Conservation (phyloP, 1,139 yeast genomes). For the Barnettozyma hawaiiensis region DNA sequence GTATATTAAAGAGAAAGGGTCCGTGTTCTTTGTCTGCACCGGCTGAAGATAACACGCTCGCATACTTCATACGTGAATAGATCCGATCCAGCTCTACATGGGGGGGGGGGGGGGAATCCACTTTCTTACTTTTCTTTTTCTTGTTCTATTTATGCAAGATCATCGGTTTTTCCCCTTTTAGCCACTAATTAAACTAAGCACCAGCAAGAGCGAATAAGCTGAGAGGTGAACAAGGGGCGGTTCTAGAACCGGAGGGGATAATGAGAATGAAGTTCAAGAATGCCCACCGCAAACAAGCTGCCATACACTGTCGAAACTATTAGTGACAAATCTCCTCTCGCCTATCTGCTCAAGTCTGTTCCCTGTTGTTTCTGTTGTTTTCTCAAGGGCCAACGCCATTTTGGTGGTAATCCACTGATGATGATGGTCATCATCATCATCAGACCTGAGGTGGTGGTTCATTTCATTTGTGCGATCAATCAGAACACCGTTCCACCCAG, state of each 20-base stretch:
- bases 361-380: neutral
- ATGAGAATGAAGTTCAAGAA: neutral
- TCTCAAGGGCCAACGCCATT: constrained; percentile 9
- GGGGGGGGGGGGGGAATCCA: too few relatives aligned
- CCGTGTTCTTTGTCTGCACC: too few relatives aligned
- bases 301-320: constrained; percentile 1
- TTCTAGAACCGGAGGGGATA: neutral
- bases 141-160: neutral
- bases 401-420: constrained; percentile 3
- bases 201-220: too few relatives aligned
- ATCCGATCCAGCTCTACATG: too few relatives aligned
- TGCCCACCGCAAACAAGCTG: neutral
- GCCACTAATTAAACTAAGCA: too few relatives aligned
- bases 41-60: too few relatives aligned
- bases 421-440: too few relatives aligned
- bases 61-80: too few relatives aligned
- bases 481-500: constrained; percentile 61
- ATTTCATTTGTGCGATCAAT: constrained; percentile 40
- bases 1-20: too few relatives aligned
- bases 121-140: too few relatives aligned
- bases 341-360: neutral
- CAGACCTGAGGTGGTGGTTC: too few relatives aligned
- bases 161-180: neutral
- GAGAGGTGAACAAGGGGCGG: neutral
- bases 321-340: constrained; percentile 1